Evolutionary conservation across 805 yeast species (phyloP), one percentile per base, ranked within the genome.

Genomic region (Schwanniomyces pseudopolymorphus): DNA sequence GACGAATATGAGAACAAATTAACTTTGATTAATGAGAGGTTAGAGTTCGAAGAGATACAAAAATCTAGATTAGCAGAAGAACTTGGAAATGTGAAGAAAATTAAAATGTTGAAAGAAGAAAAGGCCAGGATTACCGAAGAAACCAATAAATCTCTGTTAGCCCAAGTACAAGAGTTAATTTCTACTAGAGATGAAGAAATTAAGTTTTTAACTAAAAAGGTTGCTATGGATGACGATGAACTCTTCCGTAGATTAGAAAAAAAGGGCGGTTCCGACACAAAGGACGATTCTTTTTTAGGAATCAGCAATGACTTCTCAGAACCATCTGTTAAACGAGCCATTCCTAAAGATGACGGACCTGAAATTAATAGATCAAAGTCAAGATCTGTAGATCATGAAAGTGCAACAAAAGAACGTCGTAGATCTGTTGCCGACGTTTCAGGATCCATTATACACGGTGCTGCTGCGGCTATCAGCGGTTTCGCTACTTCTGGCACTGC

Each of bases 1-100:
- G 57, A 53, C 37, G 72, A 67, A 50, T 72, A 67, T 48, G 63
- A 59, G 22, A 71, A 59, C 22, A 61, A 62, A 51, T 49, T 64
- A 49, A 57, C 47, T 45, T 59, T 68, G 43, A 66, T 56, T 48
- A 58, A 60, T 43, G 52, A 62, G 39, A 58, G 60, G 47, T 58
- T 67, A 49, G 67, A 64, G 42, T 60, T 64, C 42, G 73, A 67
- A 52, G 75, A 69, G 53, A 63, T 66, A 44, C 72, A 72, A 55
- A 64, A 61, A 54, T 51, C 56, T 39, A 64, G 70, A 49, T 60
- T 71, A 50, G 55, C 64, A 54, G 75, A 64, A 40, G 78, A 69
- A 56, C 67, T 64, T 45, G 67, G 60, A 22, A 67, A 70, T 52
- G 63, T 73, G 57, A 71, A 72, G 55, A 63, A 65, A 51, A 63